Evolutionary conservation across 306 rosid species (phyloP).

Genomic region (Vachellia collinsii): DNA sequence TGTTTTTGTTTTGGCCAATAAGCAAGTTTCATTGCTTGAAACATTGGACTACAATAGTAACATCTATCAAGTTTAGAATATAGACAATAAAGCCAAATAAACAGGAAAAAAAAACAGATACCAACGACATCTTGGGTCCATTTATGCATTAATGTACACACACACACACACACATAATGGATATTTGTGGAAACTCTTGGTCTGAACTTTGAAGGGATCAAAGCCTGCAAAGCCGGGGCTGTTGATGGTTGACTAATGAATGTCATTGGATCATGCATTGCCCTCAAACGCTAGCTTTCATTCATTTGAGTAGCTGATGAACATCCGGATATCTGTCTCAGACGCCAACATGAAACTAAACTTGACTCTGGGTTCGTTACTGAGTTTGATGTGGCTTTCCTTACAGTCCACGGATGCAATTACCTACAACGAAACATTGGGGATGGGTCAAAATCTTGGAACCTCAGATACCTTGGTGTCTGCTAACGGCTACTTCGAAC

Average conservation of each 20-base stretch:
- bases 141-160: too few relatives aligned
- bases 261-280: not conserved
- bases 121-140: too few relatives aligned
- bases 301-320: not conserved
- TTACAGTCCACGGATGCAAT: constrained; percentile 2
- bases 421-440: not conserved
- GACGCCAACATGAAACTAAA: not conserved
- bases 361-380: not conserved
- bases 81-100: too few relatives aligned
- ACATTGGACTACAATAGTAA: too few relatives aligned
- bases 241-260: not conserved
- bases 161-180: too few relatives aligned
- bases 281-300: not conserved
- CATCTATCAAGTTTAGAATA: too few relatives aligned
- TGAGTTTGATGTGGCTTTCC: not conserved
- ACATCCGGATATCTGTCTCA: not conserved
- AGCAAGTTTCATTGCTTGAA: too few relatives aligned
- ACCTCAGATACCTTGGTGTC: constrained; percentile 5
- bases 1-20: too few relatives aligned
- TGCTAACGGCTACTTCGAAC: constrained; percentile 2
- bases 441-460: not conserved
- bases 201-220: too few relatives aligned
- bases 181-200: not conserved
- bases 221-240: not conserved
- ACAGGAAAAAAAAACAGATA: too few relatives aligned